Evolutionary conservation across 75 land plant genomes (phyloP), one percentile per base, ranked within the genome.

Genomic region (Selaginella tamariscina): DNA sequence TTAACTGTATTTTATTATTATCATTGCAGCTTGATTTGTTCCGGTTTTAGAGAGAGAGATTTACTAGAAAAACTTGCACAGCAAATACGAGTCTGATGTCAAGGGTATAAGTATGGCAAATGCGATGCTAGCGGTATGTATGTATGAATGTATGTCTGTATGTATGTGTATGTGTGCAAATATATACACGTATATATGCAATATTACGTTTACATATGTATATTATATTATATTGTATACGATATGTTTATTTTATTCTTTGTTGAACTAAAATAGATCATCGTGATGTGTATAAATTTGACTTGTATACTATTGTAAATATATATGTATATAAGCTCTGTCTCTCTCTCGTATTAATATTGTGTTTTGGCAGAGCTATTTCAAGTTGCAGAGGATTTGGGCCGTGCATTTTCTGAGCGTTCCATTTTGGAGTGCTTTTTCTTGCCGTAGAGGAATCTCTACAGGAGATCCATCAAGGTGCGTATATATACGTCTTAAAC

Each of bases 351-450:
- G 49, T 15, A 5, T 39, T 39, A n/a, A n/a, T n/a, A n/a, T n/a
- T n/a, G n/a, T 72, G 56, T 31, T 65, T 63, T 65, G 27, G 33
- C 76, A 95, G 99, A 85, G 84, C 59, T 85, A 84, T n/a, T n/a
- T 80, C 85, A 83, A 60, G 68, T 95, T 24, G 96, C 89, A 18
- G 87, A 84, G 71, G 92, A 90, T 64, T 78, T 91, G 76, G 97
- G 85, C 0, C 77, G 80, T 70, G 91, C 99, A 20, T 95, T 84
- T 66, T 68, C 97, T 0, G 88, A 90, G 54, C 71, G 82, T 31
- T 32, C 73, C 57, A 83, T 91, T 26, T 70, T 86, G 21, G 92
- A 85, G 29, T 65, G 69, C 15, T 72, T 82, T n/a, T n/a, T 68
- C 11, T 81, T n/a, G 79, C 71, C 15, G 84, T 71, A 24, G 98